Percentiles rank a stretch among this genome's conserved stretches.
Evolutionary conservation across 495 filamentous ascomycete genomes (phyloP).

Genomic region (Penicillium soppii): DNA sequence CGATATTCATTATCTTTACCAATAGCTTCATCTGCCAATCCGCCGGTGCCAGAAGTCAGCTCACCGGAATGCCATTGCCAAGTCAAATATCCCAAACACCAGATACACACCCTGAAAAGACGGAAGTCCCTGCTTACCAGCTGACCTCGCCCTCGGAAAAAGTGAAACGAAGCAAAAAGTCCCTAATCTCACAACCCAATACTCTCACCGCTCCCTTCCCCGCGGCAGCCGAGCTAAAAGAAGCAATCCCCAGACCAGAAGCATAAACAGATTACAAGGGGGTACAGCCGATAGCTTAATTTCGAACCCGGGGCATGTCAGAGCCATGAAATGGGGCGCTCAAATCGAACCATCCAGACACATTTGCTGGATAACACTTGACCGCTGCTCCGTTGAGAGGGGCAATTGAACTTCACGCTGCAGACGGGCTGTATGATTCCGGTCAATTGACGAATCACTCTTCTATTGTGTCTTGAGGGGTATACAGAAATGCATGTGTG

Average conservation of each 20-base stretch:
- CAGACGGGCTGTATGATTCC: not conserved
- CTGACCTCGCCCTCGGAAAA: not conserved
- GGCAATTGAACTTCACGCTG: not conserved
- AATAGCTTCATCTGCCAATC: not conserved
- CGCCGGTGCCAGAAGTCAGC: not conserved
- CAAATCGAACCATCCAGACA: slow-evolving; percentile 4
- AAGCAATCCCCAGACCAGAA: not conserved
- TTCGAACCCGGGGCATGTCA: not conserved
- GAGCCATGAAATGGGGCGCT: not conserved
- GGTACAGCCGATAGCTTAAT: not conserved
- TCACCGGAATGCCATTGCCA: not conserved
- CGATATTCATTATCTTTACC: not conserved
- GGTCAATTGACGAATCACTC: not conserved
- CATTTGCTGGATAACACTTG: slow-evolving; percentile 4
- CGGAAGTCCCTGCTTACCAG: not conserved
- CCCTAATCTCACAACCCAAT: not conserved
- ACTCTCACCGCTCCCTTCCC: slow-evolving; percentile 4
- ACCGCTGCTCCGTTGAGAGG: slow-evolving; percentile 3
- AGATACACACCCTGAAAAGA: not conserved
- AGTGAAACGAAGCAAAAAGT: not conserved
- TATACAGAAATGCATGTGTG: not conserved
- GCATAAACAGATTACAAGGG: not conserved
- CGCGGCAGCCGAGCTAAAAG: not conserved
- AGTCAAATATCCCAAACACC: not conserved
- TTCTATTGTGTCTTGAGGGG: not conserved